Evolutionary conservation across 306 rosid species (phyloP).

Genomic region (Sechiopsis laciniata): DNA sequence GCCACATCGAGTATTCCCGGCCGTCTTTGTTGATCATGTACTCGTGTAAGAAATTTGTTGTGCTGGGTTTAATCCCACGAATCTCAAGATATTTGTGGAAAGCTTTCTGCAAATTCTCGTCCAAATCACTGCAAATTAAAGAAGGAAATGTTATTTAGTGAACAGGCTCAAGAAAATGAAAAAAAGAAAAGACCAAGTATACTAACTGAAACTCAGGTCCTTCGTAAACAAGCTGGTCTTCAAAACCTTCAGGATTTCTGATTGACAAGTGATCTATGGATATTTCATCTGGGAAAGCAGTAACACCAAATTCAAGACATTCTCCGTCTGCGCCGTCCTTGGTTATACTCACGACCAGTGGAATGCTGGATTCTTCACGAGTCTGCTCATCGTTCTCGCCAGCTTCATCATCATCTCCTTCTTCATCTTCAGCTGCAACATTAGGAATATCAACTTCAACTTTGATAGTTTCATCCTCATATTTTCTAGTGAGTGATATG

Average conservation of each 20-base stretch:
- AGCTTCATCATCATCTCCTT: constrained; percentile 27
- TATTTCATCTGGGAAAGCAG: constrained; percentile 62
- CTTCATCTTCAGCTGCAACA: constrained; percentile 32
- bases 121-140: constrained; percentile 60
- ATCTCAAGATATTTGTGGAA: constrained; percentile 66
- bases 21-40: constrained; percentile 63
- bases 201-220: constrained; percentile 81
- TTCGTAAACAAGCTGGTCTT: constrained; percentile 58
- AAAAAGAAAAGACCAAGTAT: background rate
- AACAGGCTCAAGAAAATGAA: background rate
- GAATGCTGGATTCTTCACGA: constrained; percentile 48
- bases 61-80: constrained; percentile 57
- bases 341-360: constrained; percentile 61
- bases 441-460: constrained; percentile 69
- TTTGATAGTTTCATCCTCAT: constrained; percentile 52
- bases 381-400: constrained; percentile 21
- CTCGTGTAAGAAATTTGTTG: constrained; percentile 54
- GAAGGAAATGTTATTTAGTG: background rate
- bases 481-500: constrained; percentile 50
- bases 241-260: constrained; percentile 43
- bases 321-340: constrained; percentile 40
- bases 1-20: constrained; percentile 66
- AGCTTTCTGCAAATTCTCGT: constrained; percentile 75
- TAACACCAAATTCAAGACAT: constrained; percentile 66
- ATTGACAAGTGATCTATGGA: constrained; percentile 63